Percentiles rank a stretch among this genome's conserved stretches.
Conservation (phyloP, 208 protist genomes). For the Leishmania turanica region DNA sequence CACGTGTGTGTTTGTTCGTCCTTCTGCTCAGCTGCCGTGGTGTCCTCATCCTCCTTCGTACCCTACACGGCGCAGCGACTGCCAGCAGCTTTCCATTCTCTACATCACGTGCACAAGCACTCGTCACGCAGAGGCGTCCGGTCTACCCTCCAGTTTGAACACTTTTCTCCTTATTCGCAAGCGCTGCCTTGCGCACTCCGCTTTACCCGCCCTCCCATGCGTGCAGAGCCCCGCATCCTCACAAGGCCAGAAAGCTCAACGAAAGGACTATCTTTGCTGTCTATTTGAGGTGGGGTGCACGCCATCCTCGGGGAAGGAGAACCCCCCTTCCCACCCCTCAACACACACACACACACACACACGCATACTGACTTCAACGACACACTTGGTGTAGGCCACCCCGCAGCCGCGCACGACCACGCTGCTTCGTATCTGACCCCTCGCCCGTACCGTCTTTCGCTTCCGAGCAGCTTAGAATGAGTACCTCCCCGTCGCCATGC, state of each 20-base stretch:
- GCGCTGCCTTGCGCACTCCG: not conserved
- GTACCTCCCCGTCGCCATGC: not conserved
- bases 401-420: not conserved
- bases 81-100: not conserved
- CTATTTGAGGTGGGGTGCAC: not conserved
- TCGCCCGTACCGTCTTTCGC: not conserved
- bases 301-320: not conserved
- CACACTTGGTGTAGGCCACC: not conserved
- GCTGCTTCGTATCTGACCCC: not conserved
- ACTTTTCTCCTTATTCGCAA: not conserved
- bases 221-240: not conserved
- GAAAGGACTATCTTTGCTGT: not conserved
- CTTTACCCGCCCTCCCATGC: too few relatives aligned
- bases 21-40: not conserved
- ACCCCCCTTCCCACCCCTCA: not conserved
- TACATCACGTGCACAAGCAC: not conserved
- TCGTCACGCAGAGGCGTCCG: not conserved
- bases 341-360: not conserved
- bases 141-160: not conserved
- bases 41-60: not conserved
- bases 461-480: not conserved
- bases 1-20: not conserved
- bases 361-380: not conserved
- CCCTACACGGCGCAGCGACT: not conserved
- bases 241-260: not conserved